Conservation (phyloP, 1,139 yeast species). For the Hanseniaspora gamundiae region DNA sequence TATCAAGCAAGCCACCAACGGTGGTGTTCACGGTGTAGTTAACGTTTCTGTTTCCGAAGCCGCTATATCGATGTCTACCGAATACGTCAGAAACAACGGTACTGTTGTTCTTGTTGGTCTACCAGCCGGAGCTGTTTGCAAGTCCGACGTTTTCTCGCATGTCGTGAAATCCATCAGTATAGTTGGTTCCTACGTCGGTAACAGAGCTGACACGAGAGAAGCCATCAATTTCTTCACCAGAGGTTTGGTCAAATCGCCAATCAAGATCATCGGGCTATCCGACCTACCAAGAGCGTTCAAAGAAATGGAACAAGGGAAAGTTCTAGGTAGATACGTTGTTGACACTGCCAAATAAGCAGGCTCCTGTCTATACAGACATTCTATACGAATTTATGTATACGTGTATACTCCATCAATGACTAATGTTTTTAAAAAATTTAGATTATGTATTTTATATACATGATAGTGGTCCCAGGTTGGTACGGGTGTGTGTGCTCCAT, state of each 20-base stretch:
- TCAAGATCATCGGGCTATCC: conserved; percentile 56
- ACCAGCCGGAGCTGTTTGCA: conserved; percentile 60
- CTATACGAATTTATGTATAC: no score
- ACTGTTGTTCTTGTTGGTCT: conserved; percentile 63
- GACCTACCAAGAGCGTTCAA: conserved; percentile 51
- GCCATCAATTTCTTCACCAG: conserved; percentile 62
- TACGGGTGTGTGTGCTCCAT: no score
- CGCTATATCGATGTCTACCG: conserved; percentile 51
- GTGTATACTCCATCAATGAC: no score
- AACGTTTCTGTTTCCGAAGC: conserved; percentile 62
- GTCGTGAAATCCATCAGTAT: conserved; percentile 54
- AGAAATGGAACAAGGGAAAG: conserved; percentile 58
- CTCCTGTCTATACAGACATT: no score
- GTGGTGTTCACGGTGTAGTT: conserved; percentile 69
- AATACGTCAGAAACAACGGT: conserved; percentile 58
- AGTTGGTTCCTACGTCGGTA: conserved; percentile 68
- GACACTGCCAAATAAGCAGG: conserved; percentile 42
- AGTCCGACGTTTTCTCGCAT: conserved; percentile 50
- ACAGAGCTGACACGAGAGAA: conserved; percentile 69
- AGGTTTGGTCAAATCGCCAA: conserved; percentile 60
- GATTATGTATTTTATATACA: no score
- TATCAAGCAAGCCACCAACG: conserved; percentile 43
- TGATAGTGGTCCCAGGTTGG: no score
- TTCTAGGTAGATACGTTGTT: conserved; percentile 67
- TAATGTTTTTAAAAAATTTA: background rate